phyloP scores from a whole-genome alignment of 1,284 basidiomycete species.

The Irpex sp. region DNA sequence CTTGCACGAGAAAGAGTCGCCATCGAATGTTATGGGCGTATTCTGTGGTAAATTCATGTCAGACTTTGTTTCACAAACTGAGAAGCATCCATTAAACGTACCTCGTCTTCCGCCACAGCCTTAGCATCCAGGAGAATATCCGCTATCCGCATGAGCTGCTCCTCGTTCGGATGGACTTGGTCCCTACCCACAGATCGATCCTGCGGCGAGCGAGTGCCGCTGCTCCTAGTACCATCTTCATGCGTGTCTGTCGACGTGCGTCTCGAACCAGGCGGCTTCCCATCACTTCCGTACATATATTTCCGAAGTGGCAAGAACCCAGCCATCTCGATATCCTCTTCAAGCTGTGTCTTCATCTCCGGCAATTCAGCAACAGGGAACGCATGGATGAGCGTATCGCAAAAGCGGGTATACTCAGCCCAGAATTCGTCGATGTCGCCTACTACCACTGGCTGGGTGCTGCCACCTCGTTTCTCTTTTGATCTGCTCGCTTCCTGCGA shows the following conservation, averaged over 20 bases:
- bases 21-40: slow-evolving; percentile 37
- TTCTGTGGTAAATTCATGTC: slow-evolving; percentile 23
- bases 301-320: slow-evolving; percentile 84
- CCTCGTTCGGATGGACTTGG: slow-evolving; percentile 89
- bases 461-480: slow-evolving; percentile 14
- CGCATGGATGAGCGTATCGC: slow-evolving; percentile 54
- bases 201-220: neutral
- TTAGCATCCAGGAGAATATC: slow-evolving; percentile 82
- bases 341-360: slow-evolving; percentile 60
- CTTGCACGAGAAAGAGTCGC: slow-evolving; percentile 11
- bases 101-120: slow-evolving; percentile 56
- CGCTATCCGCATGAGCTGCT: slow-evolving; percentile 89
- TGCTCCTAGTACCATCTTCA: slow-evolving; percentile 5
- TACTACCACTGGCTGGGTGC: slow-evolving; percentile 14
- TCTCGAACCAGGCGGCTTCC: slow-evolving; percentile 17
- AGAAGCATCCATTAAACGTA: slow-evolving; percentile 29
- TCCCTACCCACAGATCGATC: slow-evolving; percentile 29
- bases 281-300: slow-evolving; percentile 34
- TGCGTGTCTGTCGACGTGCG: slow-evolving; percentile 13
- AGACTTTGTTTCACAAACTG: too few species aligned
- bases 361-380: slow-evolving; percentile 77
- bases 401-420: slow-evolving; percentile 68
- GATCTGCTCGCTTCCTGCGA: slow-evolving; percentile 19
- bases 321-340: slow-evolving; percentile 89
- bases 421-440: slow-evolving; percentile 59